Evolutionary conservation across 257 asterid species (phyloP), one percentile per base, ranked within the genome.

Genomic region (Salvia splendens): DNA sequence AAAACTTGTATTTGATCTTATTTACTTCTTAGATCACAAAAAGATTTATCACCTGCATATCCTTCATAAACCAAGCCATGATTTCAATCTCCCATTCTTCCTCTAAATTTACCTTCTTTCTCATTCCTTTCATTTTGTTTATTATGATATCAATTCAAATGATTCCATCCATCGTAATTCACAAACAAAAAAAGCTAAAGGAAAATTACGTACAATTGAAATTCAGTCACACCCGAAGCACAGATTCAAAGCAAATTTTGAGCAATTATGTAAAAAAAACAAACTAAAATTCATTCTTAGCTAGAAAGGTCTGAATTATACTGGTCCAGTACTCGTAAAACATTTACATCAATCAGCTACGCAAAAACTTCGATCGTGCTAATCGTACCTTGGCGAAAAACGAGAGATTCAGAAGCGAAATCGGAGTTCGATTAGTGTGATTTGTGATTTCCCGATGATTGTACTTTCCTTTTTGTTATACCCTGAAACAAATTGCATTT

Each of bases 301-400:
- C 58, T 15, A 48, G 0, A 45, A 52, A 14, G 8, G 55, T 33
- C 35, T 48, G 78, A 63, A 63, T 46, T 32, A 54, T 56, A 47
- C 66, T 43, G 17, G 60, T 67, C 59, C 56, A 59, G 12, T 6
- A 47, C 9, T 46, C 35, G 7, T 32, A 12, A 16, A 61, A 47
- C 49, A 16, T 36, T 32, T 17, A 36, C 36, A 70, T 7, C 35
- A 78, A 59, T 61, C 57, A 32, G 14, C 11, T 11, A 4, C 15
- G 57, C 3, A 50, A 43, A 15, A 65, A 10, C 30, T 48, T 28
- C 32, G 14, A 45, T 20, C 38, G 48, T 24, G 61, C 6, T n/a
- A 12, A 46, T 45, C 54, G 45, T 70, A 78, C 82, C 77, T 67
- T 45, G 3, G 68, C 42, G 36, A 16, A 40, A 55, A 51, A 47